Evolutionary conservation across 306 rosid species (phyloP).

Genomic region (peach (Prunus persica)): DNA sequence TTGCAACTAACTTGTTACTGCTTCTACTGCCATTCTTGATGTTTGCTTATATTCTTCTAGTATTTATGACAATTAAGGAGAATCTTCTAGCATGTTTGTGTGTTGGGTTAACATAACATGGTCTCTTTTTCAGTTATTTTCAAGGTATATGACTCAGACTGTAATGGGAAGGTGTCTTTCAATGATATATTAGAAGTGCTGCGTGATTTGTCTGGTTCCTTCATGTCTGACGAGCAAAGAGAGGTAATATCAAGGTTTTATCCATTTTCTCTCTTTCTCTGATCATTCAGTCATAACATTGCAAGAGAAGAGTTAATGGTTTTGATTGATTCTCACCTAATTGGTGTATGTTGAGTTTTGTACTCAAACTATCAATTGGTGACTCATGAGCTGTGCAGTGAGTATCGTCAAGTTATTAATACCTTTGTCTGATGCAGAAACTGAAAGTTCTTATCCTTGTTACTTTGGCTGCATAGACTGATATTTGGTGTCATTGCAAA

Average conservation of each 20-base stretch:
- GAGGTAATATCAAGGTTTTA: conserved; percentile 55
- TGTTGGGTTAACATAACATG: background rate
- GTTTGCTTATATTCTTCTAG: background rate
- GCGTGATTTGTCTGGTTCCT: conserved; percentile 77
- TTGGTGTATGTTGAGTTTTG: background rate
- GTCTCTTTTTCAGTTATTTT: conserved; percentile 58
- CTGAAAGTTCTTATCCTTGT: background rate
- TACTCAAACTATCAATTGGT: background rate
- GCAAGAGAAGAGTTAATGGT: background rate
- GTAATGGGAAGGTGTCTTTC: conserved; percentile 76
- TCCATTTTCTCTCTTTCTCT: background rate
- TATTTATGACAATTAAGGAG: background rate
- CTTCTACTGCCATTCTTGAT: background rate
- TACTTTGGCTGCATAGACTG: background rate
- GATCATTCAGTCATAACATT: background rate
- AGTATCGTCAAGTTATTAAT: background rate
- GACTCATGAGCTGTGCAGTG: background rate
- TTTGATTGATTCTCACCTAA: background rate
- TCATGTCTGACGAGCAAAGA: conserved; percentile 83
- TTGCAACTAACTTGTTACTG: background rate
- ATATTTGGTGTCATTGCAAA: background rate
- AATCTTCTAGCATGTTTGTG: conserved; percentile 1
- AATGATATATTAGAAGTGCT: conserved; percentile 74
- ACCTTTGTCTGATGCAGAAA: background rate
- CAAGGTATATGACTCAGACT: conserved; percentile 76